Evolutionary conservation across 2,329 filamentous ascomycete species (phyloP).

Genomic region (Fusarium graminum): DNA sequence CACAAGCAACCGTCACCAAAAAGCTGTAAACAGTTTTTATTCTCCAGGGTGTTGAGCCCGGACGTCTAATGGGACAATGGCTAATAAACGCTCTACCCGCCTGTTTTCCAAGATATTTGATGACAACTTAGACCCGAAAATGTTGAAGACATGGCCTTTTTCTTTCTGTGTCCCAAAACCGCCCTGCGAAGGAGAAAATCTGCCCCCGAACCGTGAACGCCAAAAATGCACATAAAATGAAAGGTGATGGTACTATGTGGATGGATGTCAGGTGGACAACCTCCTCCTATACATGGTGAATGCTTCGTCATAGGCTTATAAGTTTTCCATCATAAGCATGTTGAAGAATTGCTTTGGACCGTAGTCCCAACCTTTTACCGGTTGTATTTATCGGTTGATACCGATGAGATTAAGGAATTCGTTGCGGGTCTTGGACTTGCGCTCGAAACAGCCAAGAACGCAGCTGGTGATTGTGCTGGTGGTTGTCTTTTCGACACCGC

Average conservation of each 20-base stretch:
- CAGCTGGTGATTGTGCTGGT: slow-evolving; percentile 94
- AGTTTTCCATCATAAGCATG: slow-evolving; percentile 33
- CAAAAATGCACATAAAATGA: slow-evolving; percentile 32
- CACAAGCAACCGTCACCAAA: background rate
- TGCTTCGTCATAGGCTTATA: slow-evolving; percentile 32
- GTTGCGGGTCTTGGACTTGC: slow-evolving; percentile 91
- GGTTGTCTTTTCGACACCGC: slow-evolving; percentile 93
- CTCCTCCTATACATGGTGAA: slow-evolving; percentile 36
- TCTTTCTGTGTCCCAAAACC: slow-evolving; percentile 35
- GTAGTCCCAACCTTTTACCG: background rate
- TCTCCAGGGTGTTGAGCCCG: slow-evolving; percentile 52
- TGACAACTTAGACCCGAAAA: slow-evolving; percentile 46
- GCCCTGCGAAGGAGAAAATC: slow-evolving; percentile 28
- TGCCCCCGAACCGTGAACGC: slow-evolving; percentile 31
- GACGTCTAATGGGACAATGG: slow-evolving; percentile 46
- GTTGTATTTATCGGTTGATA: slow-evolving; percentile 61
- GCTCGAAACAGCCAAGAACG: slow-evolving; percentile 95
- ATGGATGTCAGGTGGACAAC: background rate
- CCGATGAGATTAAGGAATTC: slow-evolving; percentile 89
- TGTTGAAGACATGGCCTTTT: slow-evolving; percentile 52
- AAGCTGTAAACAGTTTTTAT: slow-evolving; percentile 10
- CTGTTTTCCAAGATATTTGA: slow-evolving; percentile 32
- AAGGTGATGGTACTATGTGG: slow-evolving; percentile 30
- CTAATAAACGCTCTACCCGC: slow-evolving; percentile 35
- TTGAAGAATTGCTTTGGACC: slow-evolving; percentile 32